Percentiles rank a stretch among this genome's conserved stretches.
Conservation (phyloP, 1,139 yeast species). For the Lodderomyces parapsilosis region DNA sequence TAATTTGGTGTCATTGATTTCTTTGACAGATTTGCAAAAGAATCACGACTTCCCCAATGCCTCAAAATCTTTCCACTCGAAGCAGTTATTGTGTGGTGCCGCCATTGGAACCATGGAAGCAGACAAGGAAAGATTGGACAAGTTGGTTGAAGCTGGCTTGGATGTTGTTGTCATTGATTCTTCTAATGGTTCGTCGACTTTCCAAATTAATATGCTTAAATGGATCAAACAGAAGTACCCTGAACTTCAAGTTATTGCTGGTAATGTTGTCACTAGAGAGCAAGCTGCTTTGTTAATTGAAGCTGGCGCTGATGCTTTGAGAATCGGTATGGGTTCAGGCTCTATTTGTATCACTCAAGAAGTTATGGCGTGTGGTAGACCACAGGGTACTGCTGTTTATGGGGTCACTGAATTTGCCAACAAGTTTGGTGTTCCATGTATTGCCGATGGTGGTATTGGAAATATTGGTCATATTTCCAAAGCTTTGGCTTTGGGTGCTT, state of each 20-base stretch:
- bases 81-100: conserved; percentile 98
- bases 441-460: conserved; percentile 99
- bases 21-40: conserved; percentile 96
- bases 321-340: conserved; percentile 99
- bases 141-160: conserved; percentile 93
- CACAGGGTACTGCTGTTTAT: conserved; percentile 97
- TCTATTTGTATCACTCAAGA: conserved; percentile 99
- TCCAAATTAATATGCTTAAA: conserved; percentile 90
- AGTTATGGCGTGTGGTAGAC: conserved; percentile 99
- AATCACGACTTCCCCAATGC: conserved; percentile 93
- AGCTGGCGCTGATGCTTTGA: conserved; percentile 97
- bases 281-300: conserved; percentile 95
- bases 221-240: conserved; percentile 85
- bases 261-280: conserved; percentile 98
- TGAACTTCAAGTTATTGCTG: conserved; percentile 86
- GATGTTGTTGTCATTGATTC: conserved; percentile 96
- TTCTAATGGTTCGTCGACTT: conserved; percentile 94
- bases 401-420: conserved; percentile 85
- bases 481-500: conserved; percentile 96
- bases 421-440: conserved; percentile 91
- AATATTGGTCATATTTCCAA: conserved; percentile 98
- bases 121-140: conserved; percentile 79
- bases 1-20: conserved; percentile 80
- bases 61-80: conserved; percentile 87
- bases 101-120: conserved; percentile 93